Evolutionary conservation across 257 asterid genomes (phyloP).

Genomic region (Jaltomata sinuosa): DNA sequence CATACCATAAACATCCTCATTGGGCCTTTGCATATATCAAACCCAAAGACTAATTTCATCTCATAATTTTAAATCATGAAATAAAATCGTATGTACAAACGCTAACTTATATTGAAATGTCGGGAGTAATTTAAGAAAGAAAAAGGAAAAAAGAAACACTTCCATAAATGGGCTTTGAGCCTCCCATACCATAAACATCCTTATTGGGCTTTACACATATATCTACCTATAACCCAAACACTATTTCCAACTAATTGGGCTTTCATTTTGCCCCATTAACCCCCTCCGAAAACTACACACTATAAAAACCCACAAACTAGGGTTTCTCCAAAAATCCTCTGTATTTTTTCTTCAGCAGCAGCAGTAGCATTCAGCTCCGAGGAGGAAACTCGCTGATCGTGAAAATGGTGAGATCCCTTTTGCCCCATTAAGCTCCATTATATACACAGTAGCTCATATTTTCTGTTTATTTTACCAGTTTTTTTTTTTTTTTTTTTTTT

Average conservation of each 20-base stretch:
- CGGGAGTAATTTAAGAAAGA: too few species aligned
- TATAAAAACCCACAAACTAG: neutral
- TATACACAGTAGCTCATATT: too few species aligned
- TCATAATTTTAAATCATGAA: too few species aligned
- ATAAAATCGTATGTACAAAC: too few species aligned
- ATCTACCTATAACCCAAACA: neutral
- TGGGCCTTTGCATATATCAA: neutral
- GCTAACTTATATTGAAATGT: too few species aligned
- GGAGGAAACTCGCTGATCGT: neutral
- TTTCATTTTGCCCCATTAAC: neutral
- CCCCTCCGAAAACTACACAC: neutral
- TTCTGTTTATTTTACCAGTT: neutral
- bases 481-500: neutral
- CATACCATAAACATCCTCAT: neutral
- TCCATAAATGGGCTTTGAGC: neutral
- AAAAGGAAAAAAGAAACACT: neutral
- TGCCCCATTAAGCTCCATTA: neutral
- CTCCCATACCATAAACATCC: neutral
- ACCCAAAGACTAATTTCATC: neutral
- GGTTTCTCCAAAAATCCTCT: neutral
- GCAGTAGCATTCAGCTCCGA: neutral
- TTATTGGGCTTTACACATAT: neutral
- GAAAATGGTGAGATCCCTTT: conserved; percentile 1
- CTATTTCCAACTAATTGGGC: neutral
- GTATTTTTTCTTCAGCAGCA: neutral